These are phyloP conservation scores for Phytophthora quininea DNA, from an alignment of 352 stramenopile genomes.

Conservation along the genomic window DNA sequence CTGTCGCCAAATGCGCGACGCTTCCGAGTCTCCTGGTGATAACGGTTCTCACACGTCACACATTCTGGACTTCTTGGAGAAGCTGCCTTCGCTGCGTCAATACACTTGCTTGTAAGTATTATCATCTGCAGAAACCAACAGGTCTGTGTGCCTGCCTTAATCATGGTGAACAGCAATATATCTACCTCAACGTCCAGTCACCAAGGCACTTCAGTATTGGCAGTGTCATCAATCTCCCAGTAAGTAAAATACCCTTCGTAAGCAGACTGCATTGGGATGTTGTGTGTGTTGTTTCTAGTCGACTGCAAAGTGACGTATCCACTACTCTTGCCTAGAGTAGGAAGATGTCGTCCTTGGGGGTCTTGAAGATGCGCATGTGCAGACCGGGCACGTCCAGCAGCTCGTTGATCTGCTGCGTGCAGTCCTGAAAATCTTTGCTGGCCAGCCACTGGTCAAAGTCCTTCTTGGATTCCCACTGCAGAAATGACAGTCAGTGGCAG, in stretches of 20 bases:
- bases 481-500: background rate
- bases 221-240: too few relatives aligned
- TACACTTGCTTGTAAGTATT: too few relatives aligned
- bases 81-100: too few relatives aligned
- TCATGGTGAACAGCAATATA: too few relatives aligned
- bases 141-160: too few relatives aligned
- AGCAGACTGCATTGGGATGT: background rate
- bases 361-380: conserved; percentile 84
- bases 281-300: background rate
- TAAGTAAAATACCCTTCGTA: background rate
- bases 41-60: conserved; percentile 39
- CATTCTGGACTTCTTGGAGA: background rate
- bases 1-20: conserved; percentile 15
- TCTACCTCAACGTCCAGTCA: background rate
- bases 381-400: conserved; percentile 82
- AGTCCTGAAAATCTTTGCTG: conserved; percentile 81
- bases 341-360: conserved; percentile 83
- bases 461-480: conserved; percentile 78
- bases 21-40: conserved; percentile 23
- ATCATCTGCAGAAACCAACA: too few relatives aligned
- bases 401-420: conserved; percentile 84
- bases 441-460: conserved; percentile 82
- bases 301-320: background rate
- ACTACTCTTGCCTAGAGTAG: conserved; percentile 49
- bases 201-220: background rate